phyloP scores from a whole-genome alignment of 257 asterid genomes.

The Nicotiana paniculata region DNA sequence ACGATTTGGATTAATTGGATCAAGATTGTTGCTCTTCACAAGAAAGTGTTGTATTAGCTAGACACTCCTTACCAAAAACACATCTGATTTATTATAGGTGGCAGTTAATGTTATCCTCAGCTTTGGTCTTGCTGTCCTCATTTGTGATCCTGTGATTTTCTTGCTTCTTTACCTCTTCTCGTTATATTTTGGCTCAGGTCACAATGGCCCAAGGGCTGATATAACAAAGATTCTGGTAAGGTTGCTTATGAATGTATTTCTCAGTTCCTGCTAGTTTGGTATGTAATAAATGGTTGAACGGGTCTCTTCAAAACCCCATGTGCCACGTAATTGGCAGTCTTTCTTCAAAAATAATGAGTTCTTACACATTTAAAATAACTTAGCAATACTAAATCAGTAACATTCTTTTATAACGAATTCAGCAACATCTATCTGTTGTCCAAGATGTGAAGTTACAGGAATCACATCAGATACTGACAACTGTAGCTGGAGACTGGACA shows the following conservation, averaged over 20 bases:
- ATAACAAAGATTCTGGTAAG: too few species aligned
- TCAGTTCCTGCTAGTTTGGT: too few species aligned
- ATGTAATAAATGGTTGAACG: too few species aligned
- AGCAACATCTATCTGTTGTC: background rate
- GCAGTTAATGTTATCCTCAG: background rate
- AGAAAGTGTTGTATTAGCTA: background rate
- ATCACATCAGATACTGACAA: background rate
- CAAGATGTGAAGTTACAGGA: background rate
- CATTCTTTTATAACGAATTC: background rate
- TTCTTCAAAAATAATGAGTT: too few species aligned
- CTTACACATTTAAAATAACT: too few species aligned
- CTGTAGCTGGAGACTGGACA: background rate
- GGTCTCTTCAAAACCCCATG: too few species aligned
- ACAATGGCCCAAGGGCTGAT: background rate
- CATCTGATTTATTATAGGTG: conserved; percentile 1
- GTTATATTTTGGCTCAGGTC: background rate
- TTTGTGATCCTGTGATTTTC: background rate
- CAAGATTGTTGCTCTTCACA: background rate
- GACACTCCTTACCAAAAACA: background rate
- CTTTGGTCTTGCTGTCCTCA: background rate
- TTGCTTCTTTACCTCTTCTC: background rate
- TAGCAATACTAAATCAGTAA: background rate
- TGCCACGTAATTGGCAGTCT: too few species aligned
- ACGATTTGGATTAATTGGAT: background rate
- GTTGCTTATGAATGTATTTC: too few species aligned